phyloP scores from a whole-genome alignment of 768 basidiomycete genomes.

The Tulasnella sp. region DNA sequence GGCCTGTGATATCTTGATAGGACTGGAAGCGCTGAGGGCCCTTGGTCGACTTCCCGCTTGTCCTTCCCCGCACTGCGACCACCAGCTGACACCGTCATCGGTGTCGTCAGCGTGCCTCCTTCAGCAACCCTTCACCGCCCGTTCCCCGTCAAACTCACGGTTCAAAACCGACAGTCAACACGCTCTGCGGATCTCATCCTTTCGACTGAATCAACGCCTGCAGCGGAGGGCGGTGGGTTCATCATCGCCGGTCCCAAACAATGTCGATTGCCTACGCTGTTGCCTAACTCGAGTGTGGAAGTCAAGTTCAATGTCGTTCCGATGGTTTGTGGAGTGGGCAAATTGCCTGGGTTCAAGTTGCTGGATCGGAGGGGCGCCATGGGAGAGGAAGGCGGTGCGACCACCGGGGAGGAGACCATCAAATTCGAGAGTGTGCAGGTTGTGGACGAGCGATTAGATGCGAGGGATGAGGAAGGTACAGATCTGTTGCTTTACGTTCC shows the following conservation, averaged over 20 bases:
- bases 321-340: conserved; percentile 70
- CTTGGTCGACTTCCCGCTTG: conserved; percentile 53
- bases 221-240: conserved; percentile 50
- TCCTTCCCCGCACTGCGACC: conserved; percentile 65
- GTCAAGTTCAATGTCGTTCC: conserved; percentile 72
- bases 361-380: conserved; percentile 28
- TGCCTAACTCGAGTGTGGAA: conserved; percentile 70
- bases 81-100: conserved; percentile 65
- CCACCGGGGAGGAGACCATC: conserved; percentile 32
- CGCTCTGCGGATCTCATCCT: conserved; percentile 72
- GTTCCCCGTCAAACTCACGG: conserved; percentile 56
- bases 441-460: conserved; percentile 40
- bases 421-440: conserved; percentile 40
- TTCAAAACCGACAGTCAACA: conserved; percentile 67
- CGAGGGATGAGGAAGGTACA: conserved; percentile 24
- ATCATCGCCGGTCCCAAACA: conserved; percentile 76
- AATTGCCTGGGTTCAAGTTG: conserved; percentile 64
- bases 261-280: conserved; percentile 68
- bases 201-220: conserved; percentile 71
- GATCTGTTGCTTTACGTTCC: conserved; percentile 34
- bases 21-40: conserved; percentile 17
- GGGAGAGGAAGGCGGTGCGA: background rate
- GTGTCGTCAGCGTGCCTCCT: conserved; percentile 65
- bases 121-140: conserved; percentile 66
- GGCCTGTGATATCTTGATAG: conserved; percentile 22